Base-by-base conservation (phyloP, 129 eudicot species). In the Ambrosia artemisiifolia region DNA sequence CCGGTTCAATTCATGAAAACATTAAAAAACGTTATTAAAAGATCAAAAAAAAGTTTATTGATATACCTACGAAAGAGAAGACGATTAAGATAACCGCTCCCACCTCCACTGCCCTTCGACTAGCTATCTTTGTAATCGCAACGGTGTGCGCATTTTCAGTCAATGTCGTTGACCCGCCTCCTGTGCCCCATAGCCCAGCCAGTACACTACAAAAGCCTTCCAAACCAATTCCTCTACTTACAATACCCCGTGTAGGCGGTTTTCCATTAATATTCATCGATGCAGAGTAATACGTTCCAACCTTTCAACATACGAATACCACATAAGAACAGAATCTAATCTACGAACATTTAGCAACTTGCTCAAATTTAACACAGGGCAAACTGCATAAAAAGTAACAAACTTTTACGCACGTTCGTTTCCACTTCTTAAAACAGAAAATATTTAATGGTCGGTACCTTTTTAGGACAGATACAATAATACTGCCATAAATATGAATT, bases 111-210 rank as follows among this genome's bases (percentile, higher is more conserved):
- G 89, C 91, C 65, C 85, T 84, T 65, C 93, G 80, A 81, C 78
- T 90, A 59, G 99, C 93, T 38, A 94, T 85, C 64, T 81, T 85
- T 42, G 97, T 94, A 76, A 81, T 74, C 66, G 77, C 62, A 72
- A 94, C 81, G 6, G 99, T 90, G 78, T 94, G 91, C 66, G 80
- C 78, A 40, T 94, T 94, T 69, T 94, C 99, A 3, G 94, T 90
- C 79, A 94, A 81, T 49, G 97, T 90, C 46, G 99, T 90, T 81
- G 97, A 86, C 64, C 97, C 99, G 11, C 88, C 86, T 47, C 99
- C 99, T 2, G 97, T 54, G 28, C 99, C 99, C 99, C 99, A 94
- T 68, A 94, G 82, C 63, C 99, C 99, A 72, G 96, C 99, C 40
- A 94, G 65, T 30, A 86, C 60, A 80, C 99, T 90, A 72, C 97